Conservation (phyloP, 164 flowering plant genomes). For the Chimonanthus salicifolius region DNA sequence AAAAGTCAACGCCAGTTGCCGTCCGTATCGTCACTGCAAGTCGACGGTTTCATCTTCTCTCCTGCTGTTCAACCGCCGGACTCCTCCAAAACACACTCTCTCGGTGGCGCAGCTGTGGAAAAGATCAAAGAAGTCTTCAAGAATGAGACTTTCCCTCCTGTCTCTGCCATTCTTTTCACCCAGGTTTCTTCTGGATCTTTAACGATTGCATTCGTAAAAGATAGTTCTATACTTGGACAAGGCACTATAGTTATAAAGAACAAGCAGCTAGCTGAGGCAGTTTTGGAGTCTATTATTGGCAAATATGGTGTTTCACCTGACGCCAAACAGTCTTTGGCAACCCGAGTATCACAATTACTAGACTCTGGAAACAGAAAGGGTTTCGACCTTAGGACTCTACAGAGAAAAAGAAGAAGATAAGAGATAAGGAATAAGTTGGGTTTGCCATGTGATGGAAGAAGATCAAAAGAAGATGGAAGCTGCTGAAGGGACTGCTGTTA, state of each 20-base stretch:
- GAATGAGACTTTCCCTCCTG: conserved; percentile 67
- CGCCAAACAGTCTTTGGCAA: conserved; percentile 45
- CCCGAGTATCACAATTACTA: conserved; percentile 15
- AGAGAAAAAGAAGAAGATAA: too few relatives aligned
- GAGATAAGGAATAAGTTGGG: too few relatives aligned
- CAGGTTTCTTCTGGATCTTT: conserved; percentile 51
- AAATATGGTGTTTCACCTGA: conserved; percentile 64
- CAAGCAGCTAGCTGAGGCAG: conserved; percentile 48
- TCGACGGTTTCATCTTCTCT: too few relatives aligned
- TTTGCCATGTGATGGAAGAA: too few relatives aligned
- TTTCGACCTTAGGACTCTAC: too few relatives aligned
- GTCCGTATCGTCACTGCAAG: too few relatives aligned
- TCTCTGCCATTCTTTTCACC: conserved; percentile 68
- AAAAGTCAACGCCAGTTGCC: too few relatives aligned
- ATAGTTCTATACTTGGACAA: conserved; percentile 37
- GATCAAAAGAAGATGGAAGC: too few relatives aligned
- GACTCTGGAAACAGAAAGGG: not conserved
- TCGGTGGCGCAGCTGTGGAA: conserved; percentile 36
- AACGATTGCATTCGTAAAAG: conserved; percentile 59
- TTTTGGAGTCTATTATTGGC: conserved; percentile 73
- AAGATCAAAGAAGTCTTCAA: conserved; percentile 60
- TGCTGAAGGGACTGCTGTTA: too few relatives aligned
- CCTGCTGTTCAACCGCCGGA: too few relatives aligned
- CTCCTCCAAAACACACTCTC: too few relatives aligned
- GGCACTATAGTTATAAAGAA: conserved; percentile 53